Percentiles rank a stretch among this genome's conserved stretches.
These are phyloP conservation scores for Crithidia expoeki DNA, from an alignment of 208 protist species.

Conservation along the genomic window DNA sequence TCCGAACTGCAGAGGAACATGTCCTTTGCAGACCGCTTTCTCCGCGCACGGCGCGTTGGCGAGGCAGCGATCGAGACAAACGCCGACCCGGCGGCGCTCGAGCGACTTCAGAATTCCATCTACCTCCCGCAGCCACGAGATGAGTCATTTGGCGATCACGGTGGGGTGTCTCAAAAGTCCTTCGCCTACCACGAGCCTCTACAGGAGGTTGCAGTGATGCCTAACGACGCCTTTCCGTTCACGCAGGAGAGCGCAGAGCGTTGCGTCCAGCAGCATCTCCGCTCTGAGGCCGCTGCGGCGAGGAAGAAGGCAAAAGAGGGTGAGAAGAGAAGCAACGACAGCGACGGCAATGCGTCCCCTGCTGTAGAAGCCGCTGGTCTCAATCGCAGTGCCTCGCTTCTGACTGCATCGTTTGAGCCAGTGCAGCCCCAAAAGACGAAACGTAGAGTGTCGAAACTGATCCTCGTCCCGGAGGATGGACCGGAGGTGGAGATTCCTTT, in stretches of 20 bases:
- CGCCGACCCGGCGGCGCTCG: background rate
- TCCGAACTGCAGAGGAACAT: constrained; percentile 3
- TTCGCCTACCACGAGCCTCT: constrained; percentile 5
- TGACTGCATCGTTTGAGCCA: background rate
- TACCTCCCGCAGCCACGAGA: constrained; percentile 9
- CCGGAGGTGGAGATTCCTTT: constrained; percentile 9
- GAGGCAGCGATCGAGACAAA: background rate
- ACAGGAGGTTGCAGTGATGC: constrained; percentile 7
- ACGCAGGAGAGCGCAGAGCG: constrained; percentile 24
- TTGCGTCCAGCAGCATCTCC: constrained; percentile 1
- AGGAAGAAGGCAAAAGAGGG: constrained; percentile 8
- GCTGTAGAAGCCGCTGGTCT: background rate
- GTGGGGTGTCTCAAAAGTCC: background rate
- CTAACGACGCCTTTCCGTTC: constrained; percentile 17
- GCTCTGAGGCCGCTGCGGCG: constrained; percentile 1
- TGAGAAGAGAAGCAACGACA: background rate
- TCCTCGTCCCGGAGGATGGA: background rate
- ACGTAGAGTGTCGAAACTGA: constrained; percentile 1
- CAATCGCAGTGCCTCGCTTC: background rate
- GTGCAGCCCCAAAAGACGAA: background rate
- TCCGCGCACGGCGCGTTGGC: constrained; percentile 14
- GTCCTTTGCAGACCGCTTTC: constrained; percentile 38
- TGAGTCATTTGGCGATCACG: background rate
- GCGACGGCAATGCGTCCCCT: background rate
- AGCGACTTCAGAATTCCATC: constrained; percentile 13